phyloP scores from a whole-genome alignment of 768 basidiomycete species.

The Agaricus bisporus region DNA sequence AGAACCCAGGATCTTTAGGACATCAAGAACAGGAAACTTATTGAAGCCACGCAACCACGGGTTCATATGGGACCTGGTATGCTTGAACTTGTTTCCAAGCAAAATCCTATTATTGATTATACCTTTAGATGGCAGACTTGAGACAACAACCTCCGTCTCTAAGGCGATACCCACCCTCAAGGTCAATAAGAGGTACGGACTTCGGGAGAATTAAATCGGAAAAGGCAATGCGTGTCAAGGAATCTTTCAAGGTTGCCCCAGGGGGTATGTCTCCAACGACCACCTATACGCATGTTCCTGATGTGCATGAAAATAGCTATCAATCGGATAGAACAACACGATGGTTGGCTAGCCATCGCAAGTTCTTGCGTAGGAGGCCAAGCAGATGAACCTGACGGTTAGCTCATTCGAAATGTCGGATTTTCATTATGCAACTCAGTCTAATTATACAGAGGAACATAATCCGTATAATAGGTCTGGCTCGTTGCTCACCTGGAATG shows the following conservation, averaged over 20 bases:
- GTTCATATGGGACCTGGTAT: constrained; percentile 8
- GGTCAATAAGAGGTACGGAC: not conserved
- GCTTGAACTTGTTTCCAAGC: not conserved
- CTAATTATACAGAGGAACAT: constrained; percentile 20
- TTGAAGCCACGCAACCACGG: not conserved
- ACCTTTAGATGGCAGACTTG: not conserved
- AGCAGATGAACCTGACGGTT: constrained; percentile 27
- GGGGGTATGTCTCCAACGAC: constrained; percentile 30
- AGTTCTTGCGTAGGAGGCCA: constrained; percentile 42
- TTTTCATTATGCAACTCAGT: not conserved
- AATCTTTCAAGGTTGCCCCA: constrained; percentile 35
- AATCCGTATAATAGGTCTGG: constrained; percentile 43
- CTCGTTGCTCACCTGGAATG: constrained; percentile 36
- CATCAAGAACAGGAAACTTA: not conserved
- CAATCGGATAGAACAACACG: constrained; percentile 43
- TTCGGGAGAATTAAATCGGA: not conserved
- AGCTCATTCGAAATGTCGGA: constrained; percentile 6
- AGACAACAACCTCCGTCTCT: not conserved
- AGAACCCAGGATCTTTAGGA: not conserved
- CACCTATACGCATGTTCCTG: not conserved
- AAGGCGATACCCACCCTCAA: not conserved
- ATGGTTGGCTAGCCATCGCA: constrained; percentile 34
- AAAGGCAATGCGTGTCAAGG: constrained; percentile 1
- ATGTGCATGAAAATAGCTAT: constrained; percentile 26
- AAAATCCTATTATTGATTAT: not conserved